Conservation (phyloP, 2,329 filamentous ascomycete species). For the Colletotrichum sublineola region DNA sequence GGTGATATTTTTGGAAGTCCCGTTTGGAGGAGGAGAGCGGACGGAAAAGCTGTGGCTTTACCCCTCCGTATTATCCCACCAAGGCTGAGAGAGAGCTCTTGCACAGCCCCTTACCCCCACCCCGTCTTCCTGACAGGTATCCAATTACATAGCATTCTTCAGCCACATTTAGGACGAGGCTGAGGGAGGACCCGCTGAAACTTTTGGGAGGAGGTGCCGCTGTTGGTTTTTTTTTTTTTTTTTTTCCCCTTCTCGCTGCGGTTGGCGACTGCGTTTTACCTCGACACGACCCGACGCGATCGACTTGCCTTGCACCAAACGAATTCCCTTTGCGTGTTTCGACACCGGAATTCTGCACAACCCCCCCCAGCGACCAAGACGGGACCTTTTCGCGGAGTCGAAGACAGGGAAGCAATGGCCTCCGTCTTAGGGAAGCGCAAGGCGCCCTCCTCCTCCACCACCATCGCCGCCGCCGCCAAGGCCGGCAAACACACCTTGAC, state of each 20-base stretch:
- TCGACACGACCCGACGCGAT: background rate
- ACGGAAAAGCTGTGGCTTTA: background rate
- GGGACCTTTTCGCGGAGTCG: background rate
- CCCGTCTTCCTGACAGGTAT: too few species aligned
- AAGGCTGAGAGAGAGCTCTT: conserved; percentile 14
- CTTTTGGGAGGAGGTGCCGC: background rate
- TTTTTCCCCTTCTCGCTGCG: background rate
- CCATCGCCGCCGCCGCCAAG: background rate
- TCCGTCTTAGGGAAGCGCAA: conserved; percentile 43
- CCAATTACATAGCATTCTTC: background rate
- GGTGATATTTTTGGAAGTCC: background rate
- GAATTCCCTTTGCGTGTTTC: background rate
- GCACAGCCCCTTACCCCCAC: background rate
- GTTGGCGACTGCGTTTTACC: background rate
- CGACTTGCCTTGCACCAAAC: too few species aligned
- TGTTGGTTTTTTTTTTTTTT: background rate
- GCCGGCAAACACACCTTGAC: background rate
- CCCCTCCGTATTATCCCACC: conserved; percentile 2
- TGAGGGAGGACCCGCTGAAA: conserved; percentile 25
- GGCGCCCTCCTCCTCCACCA: conserved; percentile 16
- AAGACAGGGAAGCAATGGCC: conserved; percentile 27
- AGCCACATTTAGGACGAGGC: conserved; percentile 3
- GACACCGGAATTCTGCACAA: background rate
- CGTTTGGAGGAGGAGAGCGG: too few species aligned
- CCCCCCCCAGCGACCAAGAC: background rate